Evolutionary conservation across 257 asterid species (phyloP).

Genomic region (Verbascum thapsus): DNA sequence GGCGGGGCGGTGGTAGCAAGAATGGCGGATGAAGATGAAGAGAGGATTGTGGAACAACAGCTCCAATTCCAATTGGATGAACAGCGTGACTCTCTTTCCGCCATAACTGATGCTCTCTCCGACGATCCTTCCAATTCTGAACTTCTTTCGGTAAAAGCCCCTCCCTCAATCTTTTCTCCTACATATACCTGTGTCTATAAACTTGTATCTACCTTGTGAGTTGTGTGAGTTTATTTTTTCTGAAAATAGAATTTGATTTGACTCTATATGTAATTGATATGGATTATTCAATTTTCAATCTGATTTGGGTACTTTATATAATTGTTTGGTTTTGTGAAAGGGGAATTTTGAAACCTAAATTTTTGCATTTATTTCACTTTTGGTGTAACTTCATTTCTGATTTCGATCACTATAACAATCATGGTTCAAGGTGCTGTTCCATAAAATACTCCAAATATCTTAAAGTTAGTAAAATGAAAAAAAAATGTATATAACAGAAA

Average conservation of each 20-base stretch:
- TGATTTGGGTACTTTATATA: neutral
- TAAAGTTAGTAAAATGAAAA: too few relatives aligned
- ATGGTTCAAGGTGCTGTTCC: too few relatives aligned
- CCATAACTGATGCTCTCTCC: constrained; percentile 68
- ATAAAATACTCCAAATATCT: too few relatives aligned
- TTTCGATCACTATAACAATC: neutral
- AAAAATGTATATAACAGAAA: too few relatives aligned
- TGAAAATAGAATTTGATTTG: neutral
- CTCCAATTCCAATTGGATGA: constrained; percentile 69
- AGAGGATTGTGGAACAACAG: constrained; percentile 67
- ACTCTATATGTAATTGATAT: neutral
- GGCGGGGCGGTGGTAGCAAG: neutral
- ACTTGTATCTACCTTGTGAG: constrained; percentile 4
- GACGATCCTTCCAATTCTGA: constrained; percentile 69
- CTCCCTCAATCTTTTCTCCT: constrained; percentile 18
- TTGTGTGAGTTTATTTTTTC: neutral
- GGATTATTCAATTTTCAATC: constrained; percentile 19
- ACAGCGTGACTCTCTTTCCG: constrained; percentile 70
- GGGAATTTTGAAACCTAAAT: constrained; percentile 23
- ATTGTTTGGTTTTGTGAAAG: neutral
- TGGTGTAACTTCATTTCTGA: neutral
- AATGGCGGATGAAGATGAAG: constrained; percentile 85
- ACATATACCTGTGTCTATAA: neutral
- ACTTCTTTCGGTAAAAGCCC: constrained; percentile 71
- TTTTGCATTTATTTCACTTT: constrained; percentile 10